Evolutionary conservation across 192 early-diverging fungal species (phyloP).

Genomic region (Backusella luteola): DNA sequence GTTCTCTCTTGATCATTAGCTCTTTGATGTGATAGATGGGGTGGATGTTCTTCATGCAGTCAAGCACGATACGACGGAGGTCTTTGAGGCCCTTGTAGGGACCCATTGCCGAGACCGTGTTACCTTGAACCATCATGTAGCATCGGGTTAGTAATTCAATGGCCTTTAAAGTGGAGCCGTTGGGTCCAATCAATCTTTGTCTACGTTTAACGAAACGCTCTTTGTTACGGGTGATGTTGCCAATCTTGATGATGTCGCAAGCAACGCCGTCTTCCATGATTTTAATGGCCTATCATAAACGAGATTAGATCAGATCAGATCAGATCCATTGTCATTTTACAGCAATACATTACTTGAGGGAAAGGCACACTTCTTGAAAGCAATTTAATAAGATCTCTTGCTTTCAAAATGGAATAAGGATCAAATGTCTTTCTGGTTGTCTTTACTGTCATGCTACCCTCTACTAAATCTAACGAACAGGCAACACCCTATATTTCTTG

Average conservation of each 20-base stretch:
- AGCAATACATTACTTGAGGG: conserved; percentile 59
- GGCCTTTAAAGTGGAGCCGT: conserved; percentile 94
- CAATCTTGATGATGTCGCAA: conserved; percentile 98
- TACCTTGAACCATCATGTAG: conserved; percentile 98
- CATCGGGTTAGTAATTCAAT: conserved; percentile 94
- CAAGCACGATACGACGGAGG: conserved; percentile 86
- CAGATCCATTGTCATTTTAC: neutral
- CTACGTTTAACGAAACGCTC: conserved; percentile 97
- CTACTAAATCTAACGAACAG: conserved; percentile 91
- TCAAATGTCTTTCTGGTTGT: conserved; percentile 96
- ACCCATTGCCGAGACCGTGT: conserved; percentile 95
- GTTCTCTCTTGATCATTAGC: conserved; percentile 97
- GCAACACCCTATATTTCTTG: conserved; percentile 63
- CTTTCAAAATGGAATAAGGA: conserved; percentile 92
- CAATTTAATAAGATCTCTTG: conserved; percentile 93
- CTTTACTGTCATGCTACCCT: conserved; percentile 97
- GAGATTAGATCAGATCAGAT: neutral
- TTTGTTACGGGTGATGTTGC: conserved; percentile 92
- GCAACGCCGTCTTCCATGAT: conserved; percentile 90
- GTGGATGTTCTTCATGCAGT: conserved; percentile 99
- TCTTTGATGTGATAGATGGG: conserved; percentile 99
- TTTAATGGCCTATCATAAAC: conserved; percentile 62
- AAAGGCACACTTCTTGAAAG: conserved; percentile 92
- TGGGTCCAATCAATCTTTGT: conserved; percentile 92
- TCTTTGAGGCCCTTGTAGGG: conserved; percentile 86